Percentiles rank a stretch among this genome's conserved stretches.
These are phyloP conservation scores for Domatiomyces catenatus DNA, from an alignment of 2,329 filamentous ascomycete genomes.

Conservation along the genomic window DNA sequence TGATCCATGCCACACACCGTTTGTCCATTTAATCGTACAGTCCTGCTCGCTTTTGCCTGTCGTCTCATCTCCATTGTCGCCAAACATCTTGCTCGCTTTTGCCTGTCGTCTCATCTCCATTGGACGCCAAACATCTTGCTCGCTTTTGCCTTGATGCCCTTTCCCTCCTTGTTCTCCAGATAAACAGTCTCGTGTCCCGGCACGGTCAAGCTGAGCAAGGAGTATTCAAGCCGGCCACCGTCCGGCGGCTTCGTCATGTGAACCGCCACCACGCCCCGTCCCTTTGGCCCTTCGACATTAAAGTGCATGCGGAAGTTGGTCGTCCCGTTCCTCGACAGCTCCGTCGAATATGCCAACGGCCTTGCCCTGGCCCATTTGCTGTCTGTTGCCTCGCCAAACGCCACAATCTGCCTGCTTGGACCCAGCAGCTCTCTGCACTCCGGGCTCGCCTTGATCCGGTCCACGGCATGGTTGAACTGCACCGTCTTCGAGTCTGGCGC, in stretches of 20 bases:
- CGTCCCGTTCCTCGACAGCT: conserved; percentile 57
- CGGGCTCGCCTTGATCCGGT: conserved; percentile 57
- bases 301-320: conserved; percentile 79
- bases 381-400: conserved; percentile 64
- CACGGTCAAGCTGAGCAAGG: conserved; percentile 65
- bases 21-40: too few species aligned
- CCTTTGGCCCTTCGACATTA: conserved; percentile 62
- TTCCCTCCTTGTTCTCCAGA: conserved; percentile 29
- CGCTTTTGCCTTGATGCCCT: conserved; percentile 25
- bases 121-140: conserved; percentile 37
- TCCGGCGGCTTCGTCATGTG: conserved; percentile 59
- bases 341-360: conserved; percentile 41
- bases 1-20: background rate
- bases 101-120: conserved; percentile 23
- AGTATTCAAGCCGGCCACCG: conserved; percentile 58
- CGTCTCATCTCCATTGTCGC: too few species aligned
- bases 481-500: conserved; percentile 70
- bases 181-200: conserved; percentile 35
- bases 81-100: background rate
- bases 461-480: conserved; percentile 76
- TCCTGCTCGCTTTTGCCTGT: background rate
- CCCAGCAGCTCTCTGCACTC: conserved; percentile 61
- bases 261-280: conserved; percentile 56
- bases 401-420: conserved; percentile 56
- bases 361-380: conserved; percentile 64